Base-by-base conservation (phyloP, 2,329 filamentous ascomycete genomes). In the Lithohypha guttulata region DNA sequence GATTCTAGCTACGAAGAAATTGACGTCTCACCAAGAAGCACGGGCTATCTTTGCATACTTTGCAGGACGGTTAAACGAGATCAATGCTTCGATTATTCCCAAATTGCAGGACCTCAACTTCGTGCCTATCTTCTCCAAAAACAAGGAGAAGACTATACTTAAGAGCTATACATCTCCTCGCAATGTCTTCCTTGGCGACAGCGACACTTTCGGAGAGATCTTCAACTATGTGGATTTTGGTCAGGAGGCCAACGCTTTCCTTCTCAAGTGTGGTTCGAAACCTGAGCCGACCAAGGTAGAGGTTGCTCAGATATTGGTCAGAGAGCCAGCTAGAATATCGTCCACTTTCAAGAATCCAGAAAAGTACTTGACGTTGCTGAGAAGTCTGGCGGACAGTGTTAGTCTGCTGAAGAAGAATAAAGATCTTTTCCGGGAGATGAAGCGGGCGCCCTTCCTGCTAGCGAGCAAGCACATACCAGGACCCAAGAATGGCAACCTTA, bases 201-300 rank as follows among this genome's bases (percentile, higher is more conserved):
- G 71, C 37, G 65, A 74, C 40, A 70, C 79, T 49, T 98, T 93
- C 53, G 81, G 77, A 8, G 83, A 93, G 21, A 93, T 98, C 21
- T 94, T 98, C 50, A 86, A 96, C 56, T 98, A 95, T 59, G 87
- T 96, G 10, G 84, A 96, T 56, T 98, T 95, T 62, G 86, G 89
- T 0, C 65, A 71, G 22, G 79, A 89, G 55, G 89, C 84, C 2
- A 96, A 96, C 53, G 69, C 81, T 0, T 98, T 98, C 53, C 64
- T 98, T 13, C 75, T 86, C 51, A 83, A 84, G 46, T 84, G 87
- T 48, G 91, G 91, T 7, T 89, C 86, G 2, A 95, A 93, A 60
- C 79, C 76, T 46, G 89, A 98, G 59, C 91, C 91, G 3, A 93
- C 81, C 2, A 91, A 84, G 51, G 59, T 75, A 2, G 91, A 98